Evolutionary conservation across 176 grass and related monocot species (phyloP), one percentile per base, ranked within the genome.

Genomic region (Carex scoparia): DNA sequence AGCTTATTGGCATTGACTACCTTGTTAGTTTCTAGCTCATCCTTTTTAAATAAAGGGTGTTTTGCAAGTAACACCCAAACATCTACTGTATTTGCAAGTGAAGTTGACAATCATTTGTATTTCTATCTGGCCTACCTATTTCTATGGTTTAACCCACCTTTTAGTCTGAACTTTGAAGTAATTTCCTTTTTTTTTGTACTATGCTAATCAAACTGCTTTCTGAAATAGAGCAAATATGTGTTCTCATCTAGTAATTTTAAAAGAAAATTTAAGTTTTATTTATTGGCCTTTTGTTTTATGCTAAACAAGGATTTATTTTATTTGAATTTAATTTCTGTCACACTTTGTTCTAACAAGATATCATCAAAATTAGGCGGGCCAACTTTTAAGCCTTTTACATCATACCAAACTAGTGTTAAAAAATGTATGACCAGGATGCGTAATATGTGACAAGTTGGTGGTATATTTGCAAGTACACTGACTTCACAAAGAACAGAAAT

Each of bases 1-100:
- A 91, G 91, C 74, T 81, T 99, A 86, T 91, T 67, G 88, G 82
- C 86, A 83, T 88, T 99, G 88, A 91, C 91, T 94, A 92, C 90
- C 81, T 80, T 99, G 96, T 99, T 82, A 94, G 93, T 89, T 69
- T 81, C 72, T 84, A 46, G 79, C n/a, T 35, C 89, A 55, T 61
- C 76, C 76, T 79, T 56, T 7, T 14, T 78, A 38, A 37, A 84
- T 72, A 49, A 67, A 4, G 15, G 86, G 78, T 81, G 1, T 77
- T 58, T 80, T 46, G 49, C 69, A 33, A 49, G 28, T 80, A 85
- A 46, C 63, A 57, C 56, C 87, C 72, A 62, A 84, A 74, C 19
- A 73, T 35, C 18, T 85, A 65, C 74, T 51, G 19, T 75, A 53
- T 53, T 75, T 75, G 71, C 19, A 75, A 75, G 44, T 53, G 19